These are phyloP conservation scores for Inonotus obliquus DNA, from an alignment of 1,284 basidiomycete species.

Conservation along the genomic window DNA sequence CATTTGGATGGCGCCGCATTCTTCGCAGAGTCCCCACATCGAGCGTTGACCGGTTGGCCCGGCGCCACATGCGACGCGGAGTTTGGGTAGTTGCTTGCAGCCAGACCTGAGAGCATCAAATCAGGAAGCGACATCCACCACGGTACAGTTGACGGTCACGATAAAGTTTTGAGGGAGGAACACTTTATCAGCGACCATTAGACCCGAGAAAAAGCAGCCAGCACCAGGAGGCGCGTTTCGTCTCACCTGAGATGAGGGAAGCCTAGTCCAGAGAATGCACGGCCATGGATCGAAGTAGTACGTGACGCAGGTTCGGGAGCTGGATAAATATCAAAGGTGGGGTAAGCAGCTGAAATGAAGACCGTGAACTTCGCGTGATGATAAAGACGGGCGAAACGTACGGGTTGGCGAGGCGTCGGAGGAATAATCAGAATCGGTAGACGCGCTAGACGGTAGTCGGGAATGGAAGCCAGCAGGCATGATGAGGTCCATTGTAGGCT, in stretches of 20 bases:
- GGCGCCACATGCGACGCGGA: slow-evolving; percentile 60
- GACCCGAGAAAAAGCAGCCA: slow-evolving; percentile 3
- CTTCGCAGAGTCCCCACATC: slow-evolving; percentile 84
- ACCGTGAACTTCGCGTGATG: slow-evolving; percentile 18
- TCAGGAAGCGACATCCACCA: slow-evolving; percentile 9
- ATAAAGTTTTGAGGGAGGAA: slow-evolving; percentile 22
- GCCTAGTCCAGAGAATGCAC: slow-evolving; percentile 45
- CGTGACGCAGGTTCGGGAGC: slow-evolving; percentile 36
- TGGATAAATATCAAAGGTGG: slow-evolving; percentile 60
- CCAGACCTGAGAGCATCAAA: slow-evolving; percentile 39
- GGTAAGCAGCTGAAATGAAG: slow-evolving; percentile 46
- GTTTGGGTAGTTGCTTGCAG: slow-evolving; percentile 75
- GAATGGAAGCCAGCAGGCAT: slow-evolving; percentile 52
- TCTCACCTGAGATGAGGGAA: slow-evolving; percentile 71
- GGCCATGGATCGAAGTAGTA: slow-evolving; percentile 43
- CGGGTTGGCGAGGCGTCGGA: slow-evolving; percentile 36
- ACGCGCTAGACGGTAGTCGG: slow-evolving; percentile 63
- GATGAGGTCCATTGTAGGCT: slow-evolving; percentile 27
- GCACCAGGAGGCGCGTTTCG: slow-evolving; percentile 3
- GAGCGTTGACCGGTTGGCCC: slow-evolving; percentile 58
- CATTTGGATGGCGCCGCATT: slow-evolving; percentile 84
- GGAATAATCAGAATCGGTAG: slow-evolving; percentile 44
- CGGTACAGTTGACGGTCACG: slow-evolving; percentile 5
- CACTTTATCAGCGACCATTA: slow-evolving; percentile 10
- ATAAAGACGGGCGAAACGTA: slow-evolving; percentile 23